phyloP scores from a whole-genome alignment of 2,329 filamentous ascomycete species.

The Xylaria sp. region DNA sequence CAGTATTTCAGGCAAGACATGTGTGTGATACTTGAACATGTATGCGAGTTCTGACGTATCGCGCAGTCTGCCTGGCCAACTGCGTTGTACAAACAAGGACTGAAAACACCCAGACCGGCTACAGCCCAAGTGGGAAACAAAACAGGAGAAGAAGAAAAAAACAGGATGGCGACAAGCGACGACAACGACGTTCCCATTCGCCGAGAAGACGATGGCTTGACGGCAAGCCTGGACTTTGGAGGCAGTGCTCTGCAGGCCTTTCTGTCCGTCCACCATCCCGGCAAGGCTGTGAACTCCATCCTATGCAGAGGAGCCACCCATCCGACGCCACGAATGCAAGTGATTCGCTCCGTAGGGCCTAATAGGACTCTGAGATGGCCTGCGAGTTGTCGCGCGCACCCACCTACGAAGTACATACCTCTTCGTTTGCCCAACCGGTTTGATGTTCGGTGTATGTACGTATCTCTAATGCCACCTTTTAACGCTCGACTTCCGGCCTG shows the following conservation, averaged over 20 bases:
- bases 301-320: not conserved
- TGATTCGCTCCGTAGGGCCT: not conserved
- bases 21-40: not conserved
- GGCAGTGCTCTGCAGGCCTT: slow-evolving; percentile 12
- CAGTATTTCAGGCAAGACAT: not conserved
- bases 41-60: not conserved
- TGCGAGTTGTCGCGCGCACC: not conserved
- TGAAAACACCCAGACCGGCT: not conserved
- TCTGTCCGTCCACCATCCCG: no score
- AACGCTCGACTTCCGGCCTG: not conserved
- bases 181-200: slow-evolving; percentile 10
- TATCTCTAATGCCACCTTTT: no score
- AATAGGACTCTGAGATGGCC: not conserved
- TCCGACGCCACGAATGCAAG: not conserved
- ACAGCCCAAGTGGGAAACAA: not conserved
- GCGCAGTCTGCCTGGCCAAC: not conserved
- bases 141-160: not conserved
- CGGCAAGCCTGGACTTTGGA: slow-evolving; percentile 1
- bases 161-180: not conserved
- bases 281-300: not conserved
- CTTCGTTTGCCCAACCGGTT: not conserved
- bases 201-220: not conserved
- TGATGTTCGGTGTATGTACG: not conserved
- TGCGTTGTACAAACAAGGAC: not conserved
- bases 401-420: no score